Evolutionary conservation across 257 asterid species (phyloP), one percentile per base, ranked within the genome.

Genomic region (Buddleja alternifolia): DNA sequence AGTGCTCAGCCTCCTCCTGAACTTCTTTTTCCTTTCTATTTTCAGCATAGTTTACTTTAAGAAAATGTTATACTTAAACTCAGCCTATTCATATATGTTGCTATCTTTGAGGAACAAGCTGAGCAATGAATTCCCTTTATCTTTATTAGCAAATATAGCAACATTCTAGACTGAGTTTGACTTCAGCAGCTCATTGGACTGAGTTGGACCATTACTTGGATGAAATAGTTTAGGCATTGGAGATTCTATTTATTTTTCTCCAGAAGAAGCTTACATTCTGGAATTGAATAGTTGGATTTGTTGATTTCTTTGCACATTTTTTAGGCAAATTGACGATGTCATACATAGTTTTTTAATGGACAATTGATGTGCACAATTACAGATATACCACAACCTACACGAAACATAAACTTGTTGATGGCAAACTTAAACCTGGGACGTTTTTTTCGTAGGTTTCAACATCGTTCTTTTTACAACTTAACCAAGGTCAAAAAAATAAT

Each of bases 1-100:
- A 86, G 99, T 82, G 55, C 76, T 60, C 40, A 11, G 46, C 70
- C 45, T 45, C 29, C 54, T 57, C 41, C 34, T 25, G 0, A 14
- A 46, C 51, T 68, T 19, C 20, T 46, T 60, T n/a, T 57, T 8
- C 6, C 8, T 52, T 34, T 12, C 47, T 45, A 60, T 69, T 40
- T 25, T 55, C 20, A 40, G 19, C 24, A 64, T 62, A 15, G 36
- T 39, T 48, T 45, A 51, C 25, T 37, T 7, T 17, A 62, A 60
- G 64, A 41, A 45, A 70, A 64, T 39, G 44, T 41, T 34, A n/a
- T 41, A 20, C 36, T 24, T 14, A 6, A 1, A 46, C 10, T 56
- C 21, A 24, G 11, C 24, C 19, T 66, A 59, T 42, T 29, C 34
- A 29, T 29, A 29, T 29, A 44, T 46, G 32, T 69, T 57, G n/a